Base-by-base conservation (phyloP, 1,139 yeast species). In the Pichia terricola region DNA sequence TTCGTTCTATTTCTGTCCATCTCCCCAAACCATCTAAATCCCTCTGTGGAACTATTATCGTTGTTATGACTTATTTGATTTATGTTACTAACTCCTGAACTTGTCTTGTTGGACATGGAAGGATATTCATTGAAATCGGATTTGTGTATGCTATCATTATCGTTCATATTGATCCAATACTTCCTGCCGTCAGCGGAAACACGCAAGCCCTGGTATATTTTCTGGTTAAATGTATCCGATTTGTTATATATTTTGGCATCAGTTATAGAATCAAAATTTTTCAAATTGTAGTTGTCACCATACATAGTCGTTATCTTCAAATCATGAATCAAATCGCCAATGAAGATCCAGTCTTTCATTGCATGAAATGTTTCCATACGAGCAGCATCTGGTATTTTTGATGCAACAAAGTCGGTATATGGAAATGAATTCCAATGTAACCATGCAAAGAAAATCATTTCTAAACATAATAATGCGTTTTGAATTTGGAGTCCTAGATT, bases 371-470 rank as follows among this genome's bases (percentile, higher is more conserved):
- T 70, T 30, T 75, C 67, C 42, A 87, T 57, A 43, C 95, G 67
- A 0, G 86, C 91, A 50, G 81, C 77, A 26, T 72, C 74, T 1
- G 91, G 89, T 46, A 83, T 65, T 6, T 64, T 64, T 5, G 73
- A 61, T 2, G 77, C 67, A 3, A 82, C 74, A 59, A 82, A 91
- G 36, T 88, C 94, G 5, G 67, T 66, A 63, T 82, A 84, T 6
- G 87, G 77, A 61, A 91, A 91, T 0, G 97, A 89, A 39, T 72
- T 61, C 82, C 91, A 81, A 65, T 91, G 98, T 10, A 94, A 84
- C 33, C 83, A 64, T 0, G 97, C 88, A 67, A 91, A 91, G 4
- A 80, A 85, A 25, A 89, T 71, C 69, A 91, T 72, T 58, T 94
- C 98, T 33, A 85, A 66, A 59, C 96, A 87, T 53, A 91, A 68